Evolutionary conservation across 2,329 filamentous ascomycete genomes (phyloP).

Genomic region (Claviceps sp.): DNA sequence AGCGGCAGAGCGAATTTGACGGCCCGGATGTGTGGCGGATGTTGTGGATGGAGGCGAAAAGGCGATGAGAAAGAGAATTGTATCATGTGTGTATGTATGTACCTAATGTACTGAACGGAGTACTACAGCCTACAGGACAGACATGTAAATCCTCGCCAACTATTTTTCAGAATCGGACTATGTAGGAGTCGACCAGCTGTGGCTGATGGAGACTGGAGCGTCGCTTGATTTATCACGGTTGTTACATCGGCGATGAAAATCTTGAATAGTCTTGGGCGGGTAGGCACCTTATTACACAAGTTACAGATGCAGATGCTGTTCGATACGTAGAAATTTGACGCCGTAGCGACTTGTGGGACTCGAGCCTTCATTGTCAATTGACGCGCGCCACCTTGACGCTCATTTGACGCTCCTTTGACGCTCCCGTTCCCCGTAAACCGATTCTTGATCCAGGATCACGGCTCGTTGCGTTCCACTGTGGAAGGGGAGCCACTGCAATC

Average conservation of each 20-base stretch:
- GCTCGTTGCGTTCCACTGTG: not conserved
- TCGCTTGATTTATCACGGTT: no score
- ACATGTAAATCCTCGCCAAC: no score
- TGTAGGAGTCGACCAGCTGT: no score
- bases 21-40: no score
- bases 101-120: not conserved
- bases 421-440: not conserved
- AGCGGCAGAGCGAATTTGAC: not conserved
- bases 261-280: no score
- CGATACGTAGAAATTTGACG: not conserved
- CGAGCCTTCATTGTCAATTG: not conserved
- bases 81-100: not conserved
- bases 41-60: no score
- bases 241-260: no score
- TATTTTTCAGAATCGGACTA: no score
- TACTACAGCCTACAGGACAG: not conserved
- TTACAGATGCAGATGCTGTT: not conserved
- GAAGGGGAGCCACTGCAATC: not conserved
- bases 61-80: no score
- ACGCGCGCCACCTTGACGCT: not conserved
- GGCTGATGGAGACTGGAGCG: no score
- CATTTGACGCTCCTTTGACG: not conserved
- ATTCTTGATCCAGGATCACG: not conserved
- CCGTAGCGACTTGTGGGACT: not conserved
- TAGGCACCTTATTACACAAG: no score